These are phyloP conservation scores for Dimargaris verticillata DNA, from an alignment of 192 early-diverging fungal genomes.

Conservation along the genomic window DNA sequence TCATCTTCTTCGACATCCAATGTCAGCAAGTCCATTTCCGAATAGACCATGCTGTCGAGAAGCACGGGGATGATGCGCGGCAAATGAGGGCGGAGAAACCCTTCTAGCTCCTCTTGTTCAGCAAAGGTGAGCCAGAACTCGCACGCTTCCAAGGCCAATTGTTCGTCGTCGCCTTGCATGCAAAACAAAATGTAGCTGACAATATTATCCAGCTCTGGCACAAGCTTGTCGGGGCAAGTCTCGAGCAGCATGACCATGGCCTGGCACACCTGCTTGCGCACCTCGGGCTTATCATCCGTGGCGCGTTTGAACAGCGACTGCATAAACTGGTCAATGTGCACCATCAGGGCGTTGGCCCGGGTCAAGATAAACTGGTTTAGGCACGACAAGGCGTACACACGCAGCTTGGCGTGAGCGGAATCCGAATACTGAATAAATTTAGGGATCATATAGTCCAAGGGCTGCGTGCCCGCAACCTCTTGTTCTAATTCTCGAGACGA, in stretches of 20 bases:
- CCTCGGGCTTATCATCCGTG: conserved; percentile 61
- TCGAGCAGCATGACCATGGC: conserved; percentile 84
- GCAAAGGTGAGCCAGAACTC: conserved; percentile 98
- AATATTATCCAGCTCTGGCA: conserved; percentile 73
- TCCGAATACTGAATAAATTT: conserved; percentile 76
- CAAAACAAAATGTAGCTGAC: conserved; percentile 92
- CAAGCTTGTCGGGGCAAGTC: conserved; percentile 63
- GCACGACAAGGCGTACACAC: conserved; percentile 65
- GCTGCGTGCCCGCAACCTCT: conserved; percentile 50
- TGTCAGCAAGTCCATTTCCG: conserved; percentile 71
- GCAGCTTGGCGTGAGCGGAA: conserved; percentile 53
- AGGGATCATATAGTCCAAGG: conserved; percentile 73
- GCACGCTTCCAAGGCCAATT: conserved; percentile 91
- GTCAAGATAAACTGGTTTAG: conserved; percentile 75
- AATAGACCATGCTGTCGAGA: conserved; percentile 91
- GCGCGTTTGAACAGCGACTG: conserved; percentile 67
- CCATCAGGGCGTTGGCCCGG: conserved; percentile 54
- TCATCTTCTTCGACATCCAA: conserved; percentile 73
- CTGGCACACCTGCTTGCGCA: conserved; percentile 87
- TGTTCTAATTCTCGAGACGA: conserved; percentile 62
- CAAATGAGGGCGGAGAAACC: conserved; percentile 48
- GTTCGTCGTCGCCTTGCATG: conserved; percentile 60
- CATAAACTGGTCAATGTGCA: conserved; percentile 53
- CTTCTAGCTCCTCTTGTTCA: conserved; percentile 72
- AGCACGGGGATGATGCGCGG: conserved; percentile 77